These are phyloP conservation scores for Heterobasidion occidentale DNA, from an alignment of 1,284 basidiomycete species.

Conservation along the genomic window DNA sequence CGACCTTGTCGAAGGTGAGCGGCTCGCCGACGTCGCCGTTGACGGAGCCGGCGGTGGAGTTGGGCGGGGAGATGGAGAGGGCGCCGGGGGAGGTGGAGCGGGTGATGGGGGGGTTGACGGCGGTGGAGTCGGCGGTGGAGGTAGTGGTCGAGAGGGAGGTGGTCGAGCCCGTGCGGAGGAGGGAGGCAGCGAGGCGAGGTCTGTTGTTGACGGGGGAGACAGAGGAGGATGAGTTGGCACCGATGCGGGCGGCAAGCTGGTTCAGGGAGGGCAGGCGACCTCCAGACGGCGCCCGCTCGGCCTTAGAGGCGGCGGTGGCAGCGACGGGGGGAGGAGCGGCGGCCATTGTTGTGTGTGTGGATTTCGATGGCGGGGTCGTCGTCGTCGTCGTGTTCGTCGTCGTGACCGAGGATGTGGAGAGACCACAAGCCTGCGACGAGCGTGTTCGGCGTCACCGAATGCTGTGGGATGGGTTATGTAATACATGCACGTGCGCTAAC, in stretches of 20 bases:
- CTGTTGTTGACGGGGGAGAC: conserved; percentile 33
- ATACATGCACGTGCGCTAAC: too few relatives aligned
- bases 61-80: conserved; percentile 40
- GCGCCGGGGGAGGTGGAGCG: conserved; percentile 47
- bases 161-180: conserved; percentile 58
- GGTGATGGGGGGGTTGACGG: conserved; percentile 55
- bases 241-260: conserved; percentile 69
- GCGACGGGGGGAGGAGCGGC: conserved; percentile 14
- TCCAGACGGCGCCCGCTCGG: conserved; percentile 26
- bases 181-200: conserved; percentile 65
- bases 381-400: too few relatives aligned
- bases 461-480: too few relatives aligned
- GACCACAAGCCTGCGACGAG: too few relatives aligned
- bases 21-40: conserved; percentile 36
- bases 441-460: too few relatives aligned
- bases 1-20: conserved; percentile 53
- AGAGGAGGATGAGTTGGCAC: conserved; percentile 29
- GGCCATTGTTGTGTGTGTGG: background rate
- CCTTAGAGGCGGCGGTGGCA: conserved; percentile 27
- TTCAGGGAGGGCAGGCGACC: conserved; percentile 64
- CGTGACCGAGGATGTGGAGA: too few relatives aligned
- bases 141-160: conserved; percentile 43
- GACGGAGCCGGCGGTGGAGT: conserved; percentile 32
- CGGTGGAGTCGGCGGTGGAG: conserved; percentile 45
- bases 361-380: too few relatives aligned